These are phyloP conservation scores for Oryza glaberrima DNA, from an alignment of 176 grass and related monocot genomes.

Conservation along the genomic window DNA sequence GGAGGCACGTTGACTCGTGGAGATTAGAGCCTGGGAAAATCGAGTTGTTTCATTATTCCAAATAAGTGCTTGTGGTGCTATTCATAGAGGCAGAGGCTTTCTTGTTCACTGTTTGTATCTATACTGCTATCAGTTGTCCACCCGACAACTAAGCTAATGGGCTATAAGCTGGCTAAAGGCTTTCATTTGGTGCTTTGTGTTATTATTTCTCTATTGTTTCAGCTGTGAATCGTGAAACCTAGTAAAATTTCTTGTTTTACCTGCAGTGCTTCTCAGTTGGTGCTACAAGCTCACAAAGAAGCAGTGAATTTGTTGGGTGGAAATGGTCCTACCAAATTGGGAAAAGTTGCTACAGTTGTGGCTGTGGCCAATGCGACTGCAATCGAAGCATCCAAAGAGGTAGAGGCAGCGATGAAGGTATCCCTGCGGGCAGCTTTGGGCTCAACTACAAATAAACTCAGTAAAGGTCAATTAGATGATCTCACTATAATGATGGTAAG, in stretches of 20 bases:
- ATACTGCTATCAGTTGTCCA: slow-evolving; percentile 3
- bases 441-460: slow-evolving; percentile 66
- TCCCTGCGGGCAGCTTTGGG: slow-evolving; percentile 68
- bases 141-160: slow-evolving; percentile 4
- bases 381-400: slow-evolving; percentile 86
- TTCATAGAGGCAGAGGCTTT: slow-evolving; percentile 12
- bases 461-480: slow-evolving; percentile 82
- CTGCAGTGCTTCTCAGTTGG: slow-evolving; percentile 83
- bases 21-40: slow-evolving; percentile 18
- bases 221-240: slow-evolving; percentile 8
- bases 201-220: neutral
- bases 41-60: neutral
- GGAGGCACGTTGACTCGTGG: neutral
- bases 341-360: slow-evolving; percentile 82
- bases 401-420: slow-evolving; percentile 88
- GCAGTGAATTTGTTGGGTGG: slow-evolving; percentile 78
- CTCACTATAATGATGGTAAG: slow-evolving; percentile 90
- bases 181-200: slow-evolving; percentile 15
- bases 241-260: slow-evolving; percentile 39
- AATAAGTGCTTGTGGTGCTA: slow-evolving; percentile 2
- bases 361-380: slow-evolving; percentile 85
- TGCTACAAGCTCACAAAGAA: slow-evolving; percentile 81
- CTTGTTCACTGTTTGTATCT: neutral
- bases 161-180: slow-evolving; percentile 15
- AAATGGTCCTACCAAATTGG: slow-evolving; percentile 66